Percentiles rank a stretch among this genome's conserved stretches.
phyloP scores from a whole-genome alignment of 1,284 basidiomycete genomes.

The Sporisorium exsertum region DNA sequence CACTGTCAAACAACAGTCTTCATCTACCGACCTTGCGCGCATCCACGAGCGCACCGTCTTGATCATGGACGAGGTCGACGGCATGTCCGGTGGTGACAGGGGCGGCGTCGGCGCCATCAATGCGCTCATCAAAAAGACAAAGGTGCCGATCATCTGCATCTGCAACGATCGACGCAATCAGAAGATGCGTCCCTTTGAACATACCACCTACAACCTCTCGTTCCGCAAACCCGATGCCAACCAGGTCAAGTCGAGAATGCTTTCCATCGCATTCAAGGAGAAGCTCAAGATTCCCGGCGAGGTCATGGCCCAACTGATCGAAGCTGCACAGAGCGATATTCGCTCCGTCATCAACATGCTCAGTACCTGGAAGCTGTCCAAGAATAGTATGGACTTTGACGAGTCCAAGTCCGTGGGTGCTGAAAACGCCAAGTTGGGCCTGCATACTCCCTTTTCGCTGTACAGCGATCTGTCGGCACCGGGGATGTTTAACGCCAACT shows the following conservation, averaged over 20 bases:
- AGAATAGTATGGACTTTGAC: slow-evolving; percentile 71
- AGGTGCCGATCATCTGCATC: slow-evolving; percentile 97
- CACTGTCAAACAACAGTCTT: slow-evolving; percentile 5
- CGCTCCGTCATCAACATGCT: slow-evolving; percentile 97
- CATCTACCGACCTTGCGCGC: slow-evolving; percentile 57
- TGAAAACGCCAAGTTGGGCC: slow-evolving; percentile 82
- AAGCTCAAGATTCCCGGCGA: slow-evolving; percentile 90
- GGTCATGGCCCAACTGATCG: slow-evolving; percentile 90
- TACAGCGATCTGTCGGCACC: slow-evolving; percentile 81
- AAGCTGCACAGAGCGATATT: slow-evolving; percentile 91
- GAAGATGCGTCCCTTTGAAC: slow-evolving; percentile 88
- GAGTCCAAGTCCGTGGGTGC: slow-evolving; percentile 82
- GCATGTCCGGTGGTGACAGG: slow-evolving; percentile 97
- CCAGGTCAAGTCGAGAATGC: slow-evolving; percentile 72
- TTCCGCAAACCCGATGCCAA: slow-evolving; percentile 62
- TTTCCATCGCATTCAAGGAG: slow-evolving; percentile 77
- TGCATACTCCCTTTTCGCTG: slow-evolving; percentile 78
- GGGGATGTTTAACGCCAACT: slow-evolving; percentile 85
- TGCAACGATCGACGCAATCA: slow-evolving; percentile 88
- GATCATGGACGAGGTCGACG: slow-evolving; percentile 99
- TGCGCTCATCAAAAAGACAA: slow-evolving; percentile 91
- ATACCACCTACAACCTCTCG: slow-evolving; percentile 80
- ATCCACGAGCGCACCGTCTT: slow-evolving; percentile 86
- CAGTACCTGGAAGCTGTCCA: slow-evolving; percentile 82
- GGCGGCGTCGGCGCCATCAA: slow-evolving; percentile 95